A percentile compares a stretch with the other conserved stretches of the same genome.
Evolutionary conservation across 2,329 filamentous ascomycete genomes (phyloP).

Genomic region (Periconia digitata): DNA sequence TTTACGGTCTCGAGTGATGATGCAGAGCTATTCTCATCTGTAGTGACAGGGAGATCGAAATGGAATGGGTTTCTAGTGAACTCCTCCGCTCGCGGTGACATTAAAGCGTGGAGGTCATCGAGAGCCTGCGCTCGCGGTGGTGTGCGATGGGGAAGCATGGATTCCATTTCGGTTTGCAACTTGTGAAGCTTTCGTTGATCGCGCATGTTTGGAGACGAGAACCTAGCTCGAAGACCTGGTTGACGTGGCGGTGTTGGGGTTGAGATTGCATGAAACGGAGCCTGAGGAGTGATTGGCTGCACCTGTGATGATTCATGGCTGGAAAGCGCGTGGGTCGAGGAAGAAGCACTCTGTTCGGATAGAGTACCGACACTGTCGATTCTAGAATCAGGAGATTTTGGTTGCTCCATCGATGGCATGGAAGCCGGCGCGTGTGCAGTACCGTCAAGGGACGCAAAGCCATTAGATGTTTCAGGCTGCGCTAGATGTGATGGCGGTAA

Average conservation of each 20-base stretch:
- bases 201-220: constrained; percentile 43
- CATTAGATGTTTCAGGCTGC: constrained; percentile 33
- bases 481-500: constrained; percentile 31
- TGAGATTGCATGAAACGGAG: constrained; percentile 25
- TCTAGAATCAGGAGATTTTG: constrained; percentile 14
- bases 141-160: constrained; percentile 33
- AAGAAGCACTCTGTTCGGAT: constrained; percentile 14
- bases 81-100: constrained; percentile 71
- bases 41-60: constrained; percentile 28
- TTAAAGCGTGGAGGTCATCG: constrained; percentile 55
- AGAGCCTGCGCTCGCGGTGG: constrained; percentile 28
- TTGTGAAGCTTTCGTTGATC: constrained; percentile 42
- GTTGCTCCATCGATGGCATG: constrained; percentile 15
- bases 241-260: constrained; percentile 34
- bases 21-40: constrained; percentile 30
- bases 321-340: constrained; percentile 12
- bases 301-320: constrained; percentile 2
- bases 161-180: constrained; percentile 44
- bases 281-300: constrained; percentile 16
- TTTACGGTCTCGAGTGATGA: constrained; percentile 37
- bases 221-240: constrained; percentile 35
- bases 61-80: constrained; percentile 62
- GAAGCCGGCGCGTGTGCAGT: constrained; percentile 31
- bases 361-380: constrained; percentile 30
- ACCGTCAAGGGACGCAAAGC: constrained; percentile 39